phyloP scores from a whole-genome alignment of 179 eudicot species.

The Nepenthes alata region DNA sequence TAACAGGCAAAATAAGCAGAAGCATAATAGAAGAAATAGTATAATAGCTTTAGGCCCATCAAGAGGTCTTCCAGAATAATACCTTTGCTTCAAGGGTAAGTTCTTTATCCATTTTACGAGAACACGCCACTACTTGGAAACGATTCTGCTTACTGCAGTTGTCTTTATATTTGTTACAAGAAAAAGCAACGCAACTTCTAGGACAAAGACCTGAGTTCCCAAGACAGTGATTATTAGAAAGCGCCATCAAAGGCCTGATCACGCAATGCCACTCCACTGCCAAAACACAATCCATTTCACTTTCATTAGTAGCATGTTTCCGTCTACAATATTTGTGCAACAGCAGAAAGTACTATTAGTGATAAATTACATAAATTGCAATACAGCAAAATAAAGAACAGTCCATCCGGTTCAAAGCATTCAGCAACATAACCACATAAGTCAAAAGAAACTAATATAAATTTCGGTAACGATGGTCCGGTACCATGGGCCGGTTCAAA shows the following conservation, averaged over 20 bases:
- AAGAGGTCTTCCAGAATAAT: not conserved
- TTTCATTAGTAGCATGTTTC: too few relatives aligned
- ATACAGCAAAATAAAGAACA: too few relatives aligned
- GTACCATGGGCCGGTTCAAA: too few relatives aligned
- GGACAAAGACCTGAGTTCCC: slow-evolving; percentile 7
- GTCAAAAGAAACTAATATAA: too few relatives aligned
- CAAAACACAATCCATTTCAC: too few relatives aligned
- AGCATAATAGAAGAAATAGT: not conserved
- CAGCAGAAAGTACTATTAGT: too few relatives aligned
- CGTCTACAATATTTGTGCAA: too few relatives aligned
- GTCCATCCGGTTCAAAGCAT: too few relatives aligned
- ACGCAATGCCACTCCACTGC: not conserved
- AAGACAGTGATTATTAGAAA: slow-evolving; percentile 8
- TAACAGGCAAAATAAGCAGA: not conserved
- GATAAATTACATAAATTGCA: too few relatives aligned
- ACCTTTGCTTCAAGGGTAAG: slow-evolving; percentile 16
- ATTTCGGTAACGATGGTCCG: too few relatives aligned
- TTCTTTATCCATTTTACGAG: slow-evolving; percentile 8
- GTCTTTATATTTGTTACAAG: slow-evolving; percentile 1
- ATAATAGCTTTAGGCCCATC: not conserved
- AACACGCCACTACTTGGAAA: slow-evolving; percentile 19
- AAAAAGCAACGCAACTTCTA: slow-evolving; percentile 1
- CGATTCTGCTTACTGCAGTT: slow-evolving; percentile 11
- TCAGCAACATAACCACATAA: too few relatives aligned
- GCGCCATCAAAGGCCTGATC: slow-evolving; percentile 12